A percentile compares a stretch with the other conserved stretches of the same genome.
phyloP scores from a whole-genome alignment of 1,284 basidiomycete species.

The Moniliella sp. region DNA sequence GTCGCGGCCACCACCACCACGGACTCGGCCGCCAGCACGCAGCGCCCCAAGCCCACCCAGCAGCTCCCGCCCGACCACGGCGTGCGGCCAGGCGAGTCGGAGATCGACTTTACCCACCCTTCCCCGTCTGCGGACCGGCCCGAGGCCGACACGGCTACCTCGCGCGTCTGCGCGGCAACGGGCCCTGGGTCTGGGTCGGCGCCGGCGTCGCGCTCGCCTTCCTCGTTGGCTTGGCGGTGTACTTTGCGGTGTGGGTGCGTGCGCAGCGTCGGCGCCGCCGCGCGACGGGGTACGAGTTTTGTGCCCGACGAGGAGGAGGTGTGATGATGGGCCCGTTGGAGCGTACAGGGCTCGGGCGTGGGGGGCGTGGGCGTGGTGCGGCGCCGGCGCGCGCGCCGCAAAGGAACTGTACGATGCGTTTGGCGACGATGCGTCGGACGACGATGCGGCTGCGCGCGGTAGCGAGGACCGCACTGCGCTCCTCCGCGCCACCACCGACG shows the following conservation, averaged over 20 bases:
- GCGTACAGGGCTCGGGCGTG: slow-evolving; percentile 6
- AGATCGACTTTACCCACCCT: slow-evolving; percentile 31
- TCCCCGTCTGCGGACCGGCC: slow-evolving; percentile 14
- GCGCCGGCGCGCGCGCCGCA: slow-evolving; percentile 12
- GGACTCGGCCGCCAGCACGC: slow-evolving; percentile 30
- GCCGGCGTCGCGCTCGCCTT: slow-evolving; percentile 51
- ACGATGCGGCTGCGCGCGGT: slow-evolving; percentile 28
- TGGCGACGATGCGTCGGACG: slow-evolving; percentile 21
- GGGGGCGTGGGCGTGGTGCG: slow-evolving; percentile 4
- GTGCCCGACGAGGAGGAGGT: slow-evolving; percentile 49
- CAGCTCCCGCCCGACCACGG: slow-evolving; percentile 68
- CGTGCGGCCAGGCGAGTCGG: slow-evolving; percentile 29
- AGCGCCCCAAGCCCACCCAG: slow-evolving; percentile 61
- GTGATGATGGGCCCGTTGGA: slow-evolving; percentile 30
- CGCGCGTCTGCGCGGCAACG: slow-evolving; percentile 48
- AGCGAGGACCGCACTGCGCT: too few species aligned
- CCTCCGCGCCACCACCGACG: too few species aligned
- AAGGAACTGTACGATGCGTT: slow-evolving; percentile 32
- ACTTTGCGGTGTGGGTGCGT: slow-evolving; percentile 43
- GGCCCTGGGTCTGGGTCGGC: slow-evolving; percentile 62
- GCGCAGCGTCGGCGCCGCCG: slow-evolving; percentile 13
- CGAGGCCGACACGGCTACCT: slow-evolving; percentile 61
- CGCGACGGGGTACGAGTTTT: slow-evolving; percentile 43
- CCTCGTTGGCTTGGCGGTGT: slow-evolving; percentile 44
- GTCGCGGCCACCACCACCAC: slow-evolving; percentile 35